Evolutionary conservation across 306 rosid genomes (phyloP).

Genomic region (Crotalaria pallida): DNA sequence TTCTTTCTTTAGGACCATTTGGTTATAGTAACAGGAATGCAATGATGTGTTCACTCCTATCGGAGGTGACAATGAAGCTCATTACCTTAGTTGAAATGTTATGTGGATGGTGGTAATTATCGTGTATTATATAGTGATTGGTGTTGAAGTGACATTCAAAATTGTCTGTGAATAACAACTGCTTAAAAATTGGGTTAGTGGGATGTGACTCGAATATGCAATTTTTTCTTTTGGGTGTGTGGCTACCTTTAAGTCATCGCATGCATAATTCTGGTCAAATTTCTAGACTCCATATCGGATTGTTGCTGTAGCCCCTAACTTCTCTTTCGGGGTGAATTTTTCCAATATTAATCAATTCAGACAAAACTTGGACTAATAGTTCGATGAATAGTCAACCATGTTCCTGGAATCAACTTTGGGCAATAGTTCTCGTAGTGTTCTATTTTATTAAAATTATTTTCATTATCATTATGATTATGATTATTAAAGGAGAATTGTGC

Average conservation of each 20-base stretch:
- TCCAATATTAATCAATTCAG: not conserved
- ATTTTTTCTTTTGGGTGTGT: not conserved
- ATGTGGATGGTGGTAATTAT: not conserved
- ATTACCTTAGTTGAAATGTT: not conserved
- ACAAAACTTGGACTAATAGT: not conserved
- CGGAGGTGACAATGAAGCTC: not conserved
- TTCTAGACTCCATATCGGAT: not conserved
- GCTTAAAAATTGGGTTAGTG: not conserved
- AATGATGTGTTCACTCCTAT: not conserved
- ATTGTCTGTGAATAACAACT: not conserved
- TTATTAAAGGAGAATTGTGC: too few relatives aligned
- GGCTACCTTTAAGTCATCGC: not conserved
- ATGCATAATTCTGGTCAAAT: not conserved
- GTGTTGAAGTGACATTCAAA: not conserved
- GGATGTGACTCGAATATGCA: not conserved
- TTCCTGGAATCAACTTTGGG: not conserved
- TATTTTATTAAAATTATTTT: too few relatives aligned
- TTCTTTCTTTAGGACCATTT: slow-evolving; percentile 3
- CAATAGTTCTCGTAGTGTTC: too few relatives aligned
- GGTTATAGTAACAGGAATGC: not conserved
- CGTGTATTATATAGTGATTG: not conserved
- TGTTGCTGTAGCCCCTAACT: not conserved
- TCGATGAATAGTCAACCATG: not conserved
- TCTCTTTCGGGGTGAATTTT: not conserved
- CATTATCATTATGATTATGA: too few relatives aligned